Conservation (phyloP, 805 yeast species). For the Sungouiozyma ichnusensis region DNA sequence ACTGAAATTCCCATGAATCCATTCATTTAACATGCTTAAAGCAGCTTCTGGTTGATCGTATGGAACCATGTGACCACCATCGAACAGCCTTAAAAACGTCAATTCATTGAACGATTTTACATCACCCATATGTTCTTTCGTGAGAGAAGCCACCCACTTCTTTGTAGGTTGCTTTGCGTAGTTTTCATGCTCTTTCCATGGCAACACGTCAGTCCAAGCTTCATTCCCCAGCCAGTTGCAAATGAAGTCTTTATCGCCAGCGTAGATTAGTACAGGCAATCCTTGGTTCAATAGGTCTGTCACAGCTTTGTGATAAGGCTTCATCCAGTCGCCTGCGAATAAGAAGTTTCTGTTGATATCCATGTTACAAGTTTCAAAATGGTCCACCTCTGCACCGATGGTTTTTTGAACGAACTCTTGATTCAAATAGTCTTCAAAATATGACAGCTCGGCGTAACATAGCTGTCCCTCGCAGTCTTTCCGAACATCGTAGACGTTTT, state of each 20-base stretch:
- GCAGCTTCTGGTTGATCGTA: constrained; percentile 74
- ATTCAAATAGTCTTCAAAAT: constrained; percentile 72
- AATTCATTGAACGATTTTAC: constrained; percentile 57
- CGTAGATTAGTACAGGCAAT: constrained; percentile 79
- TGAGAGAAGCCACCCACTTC: constrained; percentile 35
- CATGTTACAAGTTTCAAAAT: constrained; percentile 65
- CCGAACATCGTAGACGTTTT: constrained; percentile 86
- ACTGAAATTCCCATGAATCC: constrained; percentile 62
- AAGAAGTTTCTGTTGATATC: constrained; percentile 71
- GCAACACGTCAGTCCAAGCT: constrained; percentile 71
- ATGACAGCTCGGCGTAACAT: constrained; percentile 73
- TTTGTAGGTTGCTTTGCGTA: constrained; percentile 38
- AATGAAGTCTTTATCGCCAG: constrained; percentile 93
- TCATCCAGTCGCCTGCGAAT: constrained; percentile 85
- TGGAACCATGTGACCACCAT: constrained; percentile 96
- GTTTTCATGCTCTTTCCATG: constrained; percentile 50
- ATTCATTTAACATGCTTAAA: constrained; percentile 72
- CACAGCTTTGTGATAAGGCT: constrained; percentile 74
- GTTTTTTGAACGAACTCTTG: constrained; percentile 63
- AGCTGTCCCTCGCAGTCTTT: constrained; percentile 55
- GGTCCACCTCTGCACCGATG: constrained; percentile 83
- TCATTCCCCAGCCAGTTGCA: constrained; percentile 95
- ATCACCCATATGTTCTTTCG: constrained; percentile 51
- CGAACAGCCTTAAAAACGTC: constrained; percentile 74
- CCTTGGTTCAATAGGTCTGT: constrained; percentile 58